Base-by-base conservation (phyloP, 768 basidiomycete species). In the Tricholoma sp. region DNA sequence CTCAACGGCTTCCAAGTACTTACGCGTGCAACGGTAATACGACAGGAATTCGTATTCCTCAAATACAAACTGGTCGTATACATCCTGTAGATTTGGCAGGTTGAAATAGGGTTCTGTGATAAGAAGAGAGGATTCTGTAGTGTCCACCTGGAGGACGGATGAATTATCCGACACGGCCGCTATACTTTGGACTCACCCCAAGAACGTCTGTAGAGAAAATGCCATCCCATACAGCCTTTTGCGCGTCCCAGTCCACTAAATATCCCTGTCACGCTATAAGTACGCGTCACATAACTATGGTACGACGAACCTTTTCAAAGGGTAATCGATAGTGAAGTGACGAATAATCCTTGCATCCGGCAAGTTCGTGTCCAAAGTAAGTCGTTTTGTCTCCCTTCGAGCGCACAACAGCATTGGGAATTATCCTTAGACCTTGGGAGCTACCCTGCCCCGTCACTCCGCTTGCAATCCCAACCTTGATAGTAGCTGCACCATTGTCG, bases 61-160 rank as follows among this genome's bases (percentile, higher is more conserved):
- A 65, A 97, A 98, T 2, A 96, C 79, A 68, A 98, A 89, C 71
- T 98, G 93, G 68, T 98, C 95, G 65, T 95, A 94, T 32, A 91
- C 81, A 24, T 94, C 91, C 72, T 94, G 91, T 11, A 97, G 83
- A 66, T 92, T 94, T 22, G 92, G 90, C 8, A 95, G 76, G 73
- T 98, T 94, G 79, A 96, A 91, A 67, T 91, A 92, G 5, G 95
- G 94, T 72, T 98, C 95, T 5, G 96, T 97, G 56, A 98, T 81
- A 50, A 98, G 75, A 34, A 98, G 75, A 4, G 89, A 85, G 0
- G 88, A 83, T 52, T 83, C 78, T 1, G 83, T 74, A 0, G 92
- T 84, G 66, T 91, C 82, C 56, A 92, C 74, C 93, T 95, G 61
- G 57, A 46, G 57, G 29, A 52, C 45, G 53, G 12, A 24, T 55